Conservation (phyloP, 2,329 filamentous ascomycete genomes). For the Acephala macrosclerotiorum region DNA sequence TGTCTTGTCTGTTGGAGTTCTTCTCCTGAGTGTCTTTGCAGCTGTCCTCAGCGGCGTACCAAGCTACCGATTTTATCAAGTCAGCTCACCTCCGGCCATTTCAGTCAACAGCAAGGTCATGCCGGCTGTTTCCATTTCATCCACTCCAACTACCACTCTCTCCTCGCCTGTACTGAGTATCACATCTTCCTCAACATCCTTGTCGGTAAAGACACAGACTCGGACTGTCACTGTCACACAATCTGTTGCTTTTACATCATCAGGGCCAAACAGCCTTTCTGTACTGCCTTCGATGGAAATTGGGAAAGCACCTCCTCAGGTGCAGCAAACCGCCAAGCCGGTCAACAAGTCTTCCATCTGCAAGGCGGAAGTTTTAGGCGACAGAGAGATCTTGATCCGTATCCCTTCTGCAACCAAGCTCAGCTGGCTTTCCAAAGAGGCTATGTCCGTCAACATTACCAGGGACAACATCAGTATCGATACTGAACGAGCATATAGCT, state of each 20-base stretch:
- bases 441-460: slow-evolving; percentile 62
- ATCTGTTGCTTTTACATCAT: slow-evolving; percentile 43
- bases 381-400: slow-evolving; percentile 61
- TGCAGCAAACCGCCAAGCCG: slow-evolving; percentile 28
- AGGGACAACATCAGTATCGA: slow-evolving; percentile 56
- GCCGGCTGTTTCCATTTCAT: slow-evolving; percentile 33
- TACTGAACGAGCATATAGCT: slow-evolving; percentile 50
- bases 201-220: slow-evolving; percentile 38
- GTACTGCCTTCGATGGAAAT: slow-evolving; percentile 51
- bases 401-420: slow-evolving; percentile 59
- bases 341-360: slow-evolving; percentile 48
- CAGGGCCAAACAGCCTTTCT: slow-evolving; percentile 46
- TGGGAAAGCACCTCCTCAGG: slow-evolving; percentile 34
- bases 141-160: slow-evolving; percentile 19
- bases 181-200: slow-evolving; percentile 37
- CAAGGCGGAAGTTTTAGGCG: slow-evolving; percentile 53
- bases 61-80: slow-evolving; percentile 34
- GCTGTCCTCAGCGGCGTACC: slow-evolving; percentile 34
- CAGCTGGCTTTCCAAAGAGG: slow-evolving; percentile 62
- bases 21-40: slow-evolving; percentile 37
- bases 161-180: slow-evolving; percentile 27
- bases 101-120: slow-evolving; percentile 44
- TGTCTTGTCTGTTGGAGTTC: slow-evolving; percentile 35
- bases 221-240: slow-evolving; percentile 45
- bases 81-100: slow-evolving; percentile 37